These are phyloP conservation scores for Sideroxylon spinosum DNA, from an alignment of 179 eudicot species.

Conservation along the genomic window DNA sequence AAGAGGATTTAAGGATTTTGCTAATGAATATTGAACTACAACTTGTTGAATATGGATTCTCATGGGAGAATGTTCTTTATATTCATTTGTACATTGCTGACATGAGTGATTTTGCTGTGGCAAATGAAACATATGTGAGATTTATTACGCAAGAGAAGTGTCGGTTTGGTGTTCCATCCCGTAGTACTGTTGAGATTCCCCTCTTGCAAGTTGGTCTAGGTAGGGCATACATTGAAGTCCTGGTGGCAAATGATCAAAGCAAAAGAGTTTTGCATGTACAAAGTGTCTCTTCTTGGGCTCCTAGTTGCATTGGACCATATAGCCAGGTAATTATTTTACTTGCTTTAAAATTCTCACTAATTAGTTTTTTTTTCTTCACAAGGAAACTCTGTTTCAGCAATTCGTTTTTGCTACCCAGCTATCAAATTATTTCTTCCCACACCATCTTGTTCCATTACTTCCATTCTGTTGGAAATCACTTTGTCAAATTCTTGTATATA, in stretches of 20 bases:
- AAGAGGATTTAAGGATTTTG: constrained; percentile 56
- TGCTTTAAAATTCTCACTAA: background rate
- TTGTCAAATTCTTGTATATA: background rate
- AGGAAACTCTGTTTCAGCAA: background rate
- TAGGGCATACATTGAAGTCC: constrained; percentile 70
- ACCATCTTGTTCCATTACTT: background rate
- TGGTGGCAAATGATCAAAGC: constrained; percentile 65
- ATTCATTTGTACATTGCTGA: constrained; percentile 80
- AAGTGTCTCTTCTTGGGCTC: constrained; percentile 96
- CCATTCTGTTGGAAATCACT: background rate
- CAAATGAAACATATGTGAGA: constrained; percentile 83
- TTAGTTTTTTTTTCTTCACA: background rate
- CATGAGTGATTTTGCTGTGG: constrained; percentile 70
- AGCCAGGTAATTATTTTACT: constrained; percentile 64
- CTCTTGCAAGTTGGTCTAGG: constrained; percentile 68
- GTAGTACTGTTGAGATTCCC: constrained; percentile 91
- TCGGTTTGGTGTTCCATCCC: constrained; percentile 89
- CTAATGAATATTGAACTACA: constrained; percentile 56
- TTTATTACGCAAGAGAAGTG: constrained; percentile 91
- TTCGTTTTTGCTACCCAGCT: background rate
- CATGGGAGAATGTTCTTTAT: constrained; percentile 83
- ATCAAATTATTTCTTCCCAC: background rate
- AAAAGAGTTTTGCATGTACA: constrained; percentile 94
- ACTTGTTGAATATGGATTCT: constrained; percentile 49
- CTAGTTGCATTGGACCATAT: constrained; percentile 97